phyloP scores from a whole-genome alignment of 305 asterid species.

The Nicotiana rustica region DNA sequence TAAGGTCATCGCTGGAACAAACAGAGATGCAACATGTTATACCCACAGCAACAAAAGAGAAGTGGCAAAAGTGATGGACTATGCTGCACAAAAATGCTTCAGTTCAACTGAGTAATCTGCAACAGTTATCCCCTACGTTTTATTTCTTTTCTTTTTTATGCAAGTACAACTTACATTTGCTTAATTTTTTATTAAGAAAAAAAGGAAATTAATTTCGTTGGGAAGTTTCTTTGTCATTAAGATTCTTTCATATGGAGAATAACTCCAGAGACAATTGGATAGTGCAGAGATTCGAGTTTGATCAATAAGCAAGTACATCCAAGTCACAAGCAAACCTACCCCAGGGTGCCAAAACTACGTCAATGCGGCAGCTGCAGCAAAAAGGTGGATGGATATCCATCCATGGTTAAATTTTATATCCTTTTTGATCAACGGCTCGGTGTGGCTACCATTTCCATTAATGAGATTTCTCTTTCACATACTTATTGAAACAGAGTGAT shows the following conservation, averaged over 20 bases:
- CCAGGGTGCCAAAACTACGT: conserved; percentile 5
- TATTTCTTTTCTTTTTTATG: not conserved
- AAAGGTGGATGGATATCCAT: not conserved
- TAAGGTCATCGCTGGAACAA: not conserved
- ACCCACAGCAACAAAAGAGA: not conserved
- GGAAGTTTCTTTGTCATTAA: not conserved
- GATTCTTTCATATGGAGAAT: not conserved
- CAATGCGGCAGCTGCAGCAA: not conserved
- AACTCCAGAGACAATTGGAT: not conserved
- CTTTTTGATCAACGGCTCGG: not conserved
- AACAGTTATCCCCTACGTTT: not conserved
- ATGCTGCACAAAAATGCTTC: not conserved
- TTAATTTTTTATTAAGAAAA: not conserved
- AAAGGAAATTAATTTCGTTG: not conserved
- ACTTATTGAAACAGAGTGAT: conserved; percentile 8
- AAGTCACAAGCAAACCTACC: not conserved
- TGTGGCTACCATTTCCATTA: conserved; percentile 1
- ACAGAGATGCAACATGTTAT: not conserved
- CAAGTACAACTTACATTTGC: conserved; percentile 5
- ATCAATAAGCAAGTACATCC: conserved; percentile 13
- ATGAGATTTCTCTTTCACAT: not conserved
- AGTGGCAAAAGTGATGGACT: not conserved
- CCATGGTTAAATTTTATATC: not conserved
- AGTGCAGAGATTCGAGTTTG: conserved; percentile 1
- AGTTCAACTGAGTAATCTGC: not conserved